Evolutionary conservation across 257 asterid genomes (phyloP).

Genomic region (Solanum gracilifrons): DNA sequence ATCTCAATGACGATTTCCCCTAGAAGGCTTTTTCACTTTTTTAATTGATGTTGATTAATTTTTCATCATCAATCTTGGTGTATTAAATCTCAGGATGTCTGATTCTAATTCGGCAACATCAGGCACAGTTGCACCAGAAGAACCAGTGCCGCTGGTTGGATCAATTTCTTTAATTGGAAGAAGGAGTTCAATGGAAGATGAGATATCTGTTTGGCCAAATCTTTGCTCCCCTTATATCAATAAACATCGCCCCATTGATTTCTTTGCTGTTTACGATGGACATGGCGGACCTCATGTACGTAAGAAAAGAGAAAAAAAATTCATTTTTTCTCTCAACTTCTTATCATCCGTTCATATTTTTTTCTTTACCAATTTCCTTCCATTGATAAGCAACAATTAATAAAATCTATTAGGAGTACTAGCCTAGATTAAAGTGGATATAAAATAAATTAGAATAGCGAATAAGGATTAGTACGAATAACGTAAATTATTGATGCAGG

Average conservation of each 20-base stretch:
- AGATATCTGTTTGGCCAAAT: neutral
- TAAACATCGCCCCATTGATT: neutral
- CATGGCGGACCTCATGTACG: constrained; percentile 17
- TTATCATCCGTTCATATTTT: neutral
- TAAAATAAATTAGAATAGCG: no score
- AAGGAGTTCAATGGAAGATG: constrained; percentile 11
- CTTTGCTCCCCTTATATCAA: constrained; percentile 4
- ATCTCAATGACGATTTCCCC: neutral
- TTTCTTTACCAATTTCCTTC: neutral
- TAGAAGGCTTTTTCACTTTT: neutral
- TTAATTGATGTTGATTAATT: neutral
- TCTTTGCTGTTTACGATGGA: constrained; percentile 12
- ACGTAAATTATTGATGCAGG: neutral
- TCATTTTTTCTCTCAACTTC: no score
- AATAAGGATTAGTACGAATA: no score
- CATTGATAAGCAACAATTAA: neutral
- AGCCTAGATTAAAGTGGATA: neutral
- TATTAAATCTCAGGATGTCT: neutral
- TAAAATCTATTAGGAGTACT: neutral
- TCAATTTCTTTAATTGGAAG: constrained; percentile 2
- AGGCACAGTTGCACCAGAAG: neutral
- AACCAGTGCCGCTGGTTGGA: neutral
- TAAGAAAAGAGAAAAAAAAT: no score
- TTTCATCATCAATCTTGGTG: neutral
- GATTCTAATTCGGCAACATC: neutral